Evolutionary conservation across 148 eudicot species (phyloP).

Genomic region (Nyssa sinensis): DNA sequence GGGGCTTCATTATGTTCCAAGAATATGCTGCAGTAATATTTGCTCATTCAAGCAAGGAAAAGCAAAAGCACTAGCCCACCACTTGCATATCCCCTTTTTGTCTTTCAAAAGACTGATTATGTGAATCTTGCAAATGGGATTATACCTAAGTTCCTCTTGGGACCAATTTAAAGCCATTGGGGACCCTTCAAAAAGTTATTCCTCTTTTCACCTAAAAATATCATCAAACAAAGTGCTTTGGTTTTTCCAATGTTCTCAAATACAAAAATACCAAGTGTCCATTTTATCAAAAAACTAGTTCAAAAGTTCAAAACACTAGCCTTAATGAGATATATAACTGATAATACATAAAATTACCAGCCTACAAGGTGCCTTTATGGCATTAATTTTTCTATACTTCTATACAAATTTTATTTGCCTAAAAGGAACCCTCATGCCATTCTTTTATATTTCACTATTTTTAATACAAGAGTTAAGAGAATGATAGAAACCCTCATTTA

Average conservation of each 20-base stretch:
- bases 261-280: too few species aligned
- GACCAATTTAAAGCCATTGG: not conserved
- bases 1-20: conserved; percentile 18
- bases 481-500: not conserved
- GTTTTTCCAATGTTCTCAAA: not conserved
- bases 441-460: not conserved
- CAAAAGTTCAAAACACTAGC: not conserved
- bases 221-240: not conserved
- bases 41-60: not conserved
- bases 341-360: not conserved
- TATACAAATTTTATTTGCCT: conserved; percentile 2
- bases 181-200: not conserved
- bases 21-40: conserved; percentile 8
- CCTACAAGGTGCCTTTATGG: conserved; percentile 2
- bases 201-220: not conserved
- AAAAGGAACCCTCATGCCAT: not conserved
- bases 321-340: not conserved
- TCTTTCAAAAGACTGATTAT: not conserved
- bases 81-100: conserved; percentile 2
- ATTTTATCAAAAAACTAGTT: not conserved
- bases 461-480: not conserved
- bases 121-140: conserved; percentile 7
- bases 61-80: conserved; percentile 10
- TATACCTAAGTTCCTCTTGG: conserved; percentile 1
- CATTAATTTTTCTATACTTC: not conserved